Conservation (phyloP, 768 basidiomycete species). For the Rhizopogon rudus region DNA sequence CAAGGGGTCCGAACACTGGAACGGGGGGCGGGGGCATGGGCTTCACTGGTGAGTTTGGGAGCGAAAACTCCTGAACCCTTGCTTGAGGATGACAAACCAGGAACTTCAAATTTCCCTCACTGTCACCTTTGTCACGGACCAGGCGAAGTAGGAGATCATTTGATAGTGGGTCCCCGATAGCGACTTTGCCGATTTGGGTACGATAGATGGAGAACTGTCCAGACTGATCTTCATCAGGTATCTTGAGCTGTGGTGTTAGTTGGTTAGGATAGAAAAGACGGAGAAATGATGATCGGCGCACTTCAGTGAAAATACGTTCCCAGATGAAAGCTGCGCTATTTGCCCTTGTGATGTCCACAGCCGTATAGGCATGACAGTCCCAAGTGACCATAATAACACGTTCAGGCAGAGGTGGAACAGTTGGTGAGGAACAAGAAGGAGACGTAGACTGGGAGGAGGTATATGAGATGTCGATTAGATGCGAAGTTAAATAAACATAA, state of each 20-base stretch:
- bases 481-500: slow-evolving; percentile 4
- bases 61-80: slow-evolving; percentile 48
- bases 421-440: slow-evolving; percentile 21
- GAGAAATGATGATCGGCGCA: slow-evolving; percentile 25
- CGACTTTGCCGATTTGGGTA: slow-evolving; percentile 79
- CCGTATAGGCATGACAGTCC: slow-evolving; percentile 71
- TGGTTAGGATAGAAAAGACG: slow-evolving; percentile 5
- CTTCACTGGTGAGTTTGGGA: slow-evolving; percentile 36
- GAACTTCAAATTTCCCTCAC: slow-evolving; percentile 79
- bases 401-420: slow-evolving; percentile 27
- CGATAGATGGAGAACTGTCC: slow-evolving; percentile 73
- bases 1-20: slow-evolving; percentile 38
- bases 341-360: slow-evolving; percentile 68
- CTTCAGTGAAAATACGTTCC: slow-evolving; percentile 79
- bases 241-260: slow-evolving; percentile 50
- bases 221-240: slow-evolving; percentile 78
- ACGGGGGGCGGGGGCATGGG: slow-evolving; percentile 37
- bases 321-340: slow-evolving; percentile 64
- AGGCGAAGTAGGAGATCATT: slow-evolving; percentile 69
- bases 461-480: slow-evolving; percentile 5
- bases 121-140: slow-evolving; percentile 69
- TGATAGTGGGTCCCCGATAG: slow-evolving; percentile 67
- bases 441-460: slow-evolving; percentile 23
- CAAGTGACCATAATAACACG: slow-evolving; percentile 61
- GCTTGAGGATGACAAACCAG: slow-evolving; percentile 67